Evolutionary conservation across 169 alveolate species (phyloP).

Genomic region (Plasmodium gallinaceum): DNA sequence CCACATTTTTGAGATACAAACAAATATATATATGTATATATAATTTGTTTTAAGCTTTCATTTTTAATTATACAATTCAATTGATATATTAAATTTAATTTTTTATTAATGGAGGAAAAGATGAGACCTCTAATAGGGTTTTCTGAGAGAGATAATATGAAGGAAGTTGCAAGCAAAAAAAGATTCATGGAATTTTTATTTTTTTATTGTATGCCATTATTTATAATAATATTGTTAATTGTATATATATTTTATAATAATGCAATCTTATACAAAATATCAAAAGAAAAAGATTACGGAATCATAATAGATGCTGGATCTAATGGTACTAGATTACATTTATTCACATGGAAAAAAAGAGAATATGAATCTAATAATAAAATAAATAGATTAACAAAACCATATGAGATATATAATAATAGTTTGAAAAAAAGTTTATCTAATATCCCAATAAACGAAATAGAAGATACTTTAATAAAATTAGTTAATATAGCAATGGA

Average conservation of each 20-base stretch:
- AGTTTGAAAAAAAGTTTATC: background rate
- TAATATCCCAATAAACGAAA: background rate
- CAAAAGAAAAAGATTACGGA: conserved; percentile 3
- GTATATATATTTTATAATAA: background rate
- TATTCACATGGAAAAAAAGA: background rate
- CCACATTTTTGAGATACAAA: too few species aligned
- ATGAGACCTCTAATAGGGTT: background rate
- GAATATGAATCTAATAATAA: background rate
- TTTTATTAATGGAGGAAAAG: background rate
- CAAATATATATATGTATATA: too few species aligned
- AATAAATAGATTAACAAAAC: background rate
- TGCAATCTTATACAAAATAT: background rate
- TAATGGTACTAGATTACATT: background rate
- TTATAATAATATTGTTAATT: background rate
- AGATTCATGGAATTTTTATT: background rate
- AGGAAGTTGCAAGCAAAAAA: background rate
- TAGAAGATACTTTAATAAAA: conserved; percentile 1
- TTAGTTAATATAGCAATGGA: background rate
- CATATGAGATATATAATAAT: background rate
- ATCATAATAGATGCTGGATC: conserved; percentile 12
- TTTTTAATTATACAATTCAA: too few species aligned
- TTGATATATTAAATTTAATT: too few species aligned
- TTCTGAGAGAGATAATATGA: background rate
- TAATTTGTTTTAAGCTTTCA: too few species aligned
- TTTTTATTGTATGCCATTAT: background rate